Evolutionary conservation across 2,329 filamentous ascomycete species (phyloP).

Genomic region (Zymoseptoria pseudotritici): DNA sequence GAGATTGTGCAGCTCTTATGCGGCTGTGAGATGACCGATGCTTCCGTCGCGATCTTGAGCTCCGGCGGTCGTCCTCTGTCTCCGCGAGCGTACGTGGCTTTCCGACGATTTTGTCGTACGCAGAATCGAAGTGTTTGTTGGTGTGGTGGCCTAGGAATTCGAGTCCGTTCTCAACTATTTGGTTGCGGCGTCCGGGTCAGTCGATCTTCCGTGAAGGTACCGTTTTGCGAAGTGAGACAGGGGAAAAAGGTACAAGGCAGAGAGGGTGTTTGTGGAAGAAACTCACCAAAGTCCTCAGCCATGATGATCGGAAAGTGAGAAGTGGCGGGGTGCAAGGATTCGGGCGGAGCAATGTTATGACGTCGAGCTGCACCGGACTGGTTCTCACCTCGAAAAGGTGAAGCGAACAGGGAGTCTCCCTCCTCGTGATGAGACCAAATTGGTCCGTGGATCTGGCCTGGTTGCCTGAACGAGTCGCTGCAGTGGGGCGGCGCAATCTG

Average conservation of each 20-base stretch:
- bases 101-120: conserved; percentile 16
- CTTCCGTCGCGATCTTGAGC: background rate
- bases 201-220: background rate
- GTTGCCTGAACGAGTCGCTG: background rate
- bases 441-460: background rate
- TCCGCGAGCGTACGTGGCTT: conserved; percentile 1
- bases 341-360: background rate
- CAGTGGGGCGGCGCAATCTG: background rate
- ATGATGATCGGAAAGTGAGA: background rate
- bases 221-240: background rate
- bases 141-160: conserved; percentile 19
- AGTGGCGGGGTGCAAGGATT: background rate
- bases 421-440: background rate
- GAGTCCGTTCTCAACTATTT: conserved; percentile 20
- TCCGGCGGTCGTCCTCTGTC: background rate
- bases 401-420: no score
- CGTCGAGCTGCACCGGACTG: background rate
- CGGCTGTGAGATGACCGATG: background rate
- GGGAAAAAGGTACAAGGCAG: background rate
- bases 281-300: background rate
- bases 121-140: conserved; percentile 23
- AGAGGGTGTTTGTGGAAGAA: background rate
- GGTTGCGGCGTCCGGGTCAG: background rate
- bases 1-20: background rate
- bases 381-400: background rate